Base-by-base conservation (phyloP, 108 stramenopile genomes). In the Schizochytrium sp. region DNA sequence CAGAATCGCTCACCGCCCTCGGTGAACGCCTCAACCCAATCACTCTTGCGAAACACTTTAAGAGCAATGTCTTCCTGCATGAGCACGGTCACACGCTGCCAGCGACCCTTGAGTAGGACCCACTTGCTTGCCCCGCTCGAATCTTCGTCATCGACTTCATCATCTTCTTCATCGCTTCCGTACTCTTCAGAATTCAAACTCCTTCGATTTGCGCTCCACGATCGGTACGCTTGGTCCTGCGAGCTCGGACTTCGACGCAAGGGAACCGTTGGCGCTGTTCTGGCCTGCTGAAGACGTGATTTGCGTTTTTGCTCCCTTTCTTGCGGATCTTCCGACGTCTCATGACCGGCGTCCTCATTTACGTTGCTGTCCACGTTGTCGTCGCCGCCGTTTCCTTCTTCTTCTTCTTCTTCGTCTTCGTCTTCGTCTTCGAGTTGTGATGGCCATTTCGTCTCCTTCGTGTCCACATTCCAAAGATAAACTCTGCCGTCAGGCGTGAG, bases 21-120 rank as follows among this genome's bases (percentile, higher is more conserved):
- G n/a, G 76, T 83, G 48, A 53, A 83, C 19, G 76, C 76, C 76
- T 83, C 76, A 12, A 83, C 76, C 76, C 76, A 83, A 2, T 83
- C 76, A 12, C 48, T 83, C 51, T 83, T 83, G 23, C 51, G 45
- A 25, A 53, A 25, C n/a, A 45, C 48, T 53, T 83, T 83, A 0
- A 83, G 45, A 0, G 48, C 23, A 12, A 83, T 23, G 3, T 83
- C 76, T 45, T 83, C 76, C 23, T 83, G 76, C 76, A 83, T 53
- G 4, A 83, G 48, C n/a, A 83, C 76, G 10, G 23, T 53, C 43
- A 83, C 76, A 12, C 76, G 76, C 51, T 83, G 76, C 76, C 76
- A 83, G 25, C 76, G 45, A 23, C 76, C 76, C 45, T 83, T 83
- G 48, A 53, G 6, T 2, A 83, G 44, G 2, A 83, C 76, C 76